phyloP scores from a whole-genome alignment of 331 rosid genomes.

The Spiraea crenata region DNA sequence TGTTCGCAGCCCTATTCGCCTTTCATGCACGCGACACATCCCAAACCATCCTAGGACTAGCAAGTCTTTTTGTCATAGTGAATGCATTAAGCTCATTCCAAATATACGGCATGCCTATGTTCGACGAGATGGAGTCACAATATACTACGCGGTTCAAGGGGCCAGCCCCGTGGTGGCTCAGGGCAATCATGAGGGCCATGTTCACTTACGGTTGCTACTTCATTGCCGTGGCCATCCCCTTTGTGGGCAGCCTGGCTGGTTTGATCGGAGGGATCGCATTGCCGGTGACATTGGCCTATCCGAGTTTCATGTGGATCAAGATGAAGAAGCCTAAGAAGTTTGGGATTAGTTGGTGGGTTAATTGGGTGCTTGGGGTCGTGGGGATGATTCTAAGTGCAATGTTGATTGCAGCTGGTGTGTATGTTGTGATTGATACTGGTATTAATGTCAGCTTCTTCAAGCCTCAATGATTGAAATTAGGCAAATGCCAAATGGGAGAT shows the following conservation, averaged over 20 bases:
- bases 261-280: constrained; percentile 38
- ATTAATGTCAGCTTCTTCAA: constrained; percentile 35
- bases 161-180: constrained; percentile 43
- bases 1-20: constrained; percentile 22
- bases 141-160: constrained; percentile 33
- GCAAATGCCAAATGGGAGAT: neutral
- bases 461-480: constrained; percentile 22
- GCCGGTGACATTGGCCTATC: constrained; percentile 44
- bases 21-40: constrained; percentile 27
- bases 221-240: constrained; percentile 33
- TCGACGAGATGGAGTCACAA: constrained; percentile 32
- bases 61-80: constrained; percentile 27
- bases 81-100: constrained; percentile 36
- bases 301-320: constrained; percentile 46
- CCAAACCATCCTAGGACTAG: constrained; percentile 19
- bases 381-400: constrained; percentile 29
- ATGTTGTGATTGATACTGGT: constrained; percentile 32
- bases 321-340: constrained; percentile 38
- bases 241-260: constrained; percentile 31
- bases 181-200: constrained; percentile 20
- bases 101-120: constrained; percentile 41
- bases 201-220: constrained; percentile 29
- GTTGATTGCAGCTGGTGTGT: constrained; percentile 33
- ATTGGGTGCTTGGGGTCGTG: constrained; percentile 32
- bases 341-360: constrained; percentile 27